Percentiles rank a stretch among this genome's conserved stretches.
Evolutionary conservation across 768 basidiomycete species (phyloP).

Genomic region (Mycena olivaceomarginata): DNA sequence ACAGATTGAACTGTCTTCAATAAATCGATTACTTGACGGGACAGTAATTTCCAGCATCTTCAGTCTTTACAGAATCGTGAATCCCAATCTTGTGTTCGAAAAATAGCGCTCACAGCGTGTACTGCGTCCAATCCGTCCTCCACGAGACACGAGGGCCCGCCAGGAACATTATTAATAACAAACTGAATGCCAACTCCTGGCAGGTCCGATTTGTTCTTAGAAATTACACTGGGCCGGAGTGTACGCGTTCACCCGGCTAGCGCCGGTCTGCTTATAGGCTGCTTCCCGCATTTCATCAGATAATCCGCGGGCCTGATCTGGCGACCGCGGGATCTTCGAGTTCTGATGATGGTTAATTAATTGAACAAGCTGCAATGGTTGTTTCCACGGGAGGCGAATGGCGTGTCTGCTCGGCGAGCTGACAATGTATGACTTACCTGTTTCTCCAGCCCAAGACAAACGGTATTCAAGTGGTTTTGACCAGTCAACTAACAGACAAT

Average conservation of each 20-base stretch:
- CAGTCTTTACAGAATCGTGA: too few species aligned
- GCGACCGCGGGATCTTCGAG: background rate
- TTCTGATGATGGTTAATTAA: background rate
- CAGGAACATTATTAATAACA: too few species aligned
- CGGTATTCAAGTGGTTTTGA: background rate
- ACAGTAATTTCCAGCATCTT: too few species aligned
- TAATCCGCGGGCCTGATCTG: background rate
- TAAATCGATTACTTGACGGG: too few species aligned
- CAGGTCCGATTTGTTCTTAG: too few species aligned
- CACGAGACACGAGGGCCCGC: too few species aligned
- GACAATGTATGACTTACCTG: background rate
- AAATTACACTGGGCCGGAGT: background rate
- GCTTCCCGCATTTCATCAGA: background rate
- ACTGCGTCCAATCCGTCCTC: too few species aligned
- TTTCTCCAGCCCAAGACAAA: background rate
- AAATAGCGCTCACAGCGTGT: too few species aligned
- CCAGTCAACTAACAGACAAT: background rate
- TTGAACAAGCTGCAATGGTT: too few species aligned
- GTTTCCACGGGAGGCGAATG: background rate
- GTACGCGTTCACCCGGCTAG: background rate
- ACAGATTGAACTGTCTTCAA: too few species aligned
- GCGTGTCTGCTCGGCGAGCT: background rate
- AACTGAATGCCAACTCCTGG: too few species aligned
- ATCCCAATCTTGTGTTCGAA: too few species aligned
- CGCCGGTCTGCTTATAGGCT: background rate